Base-by-base conservation (phyloP, 192 early-diverging fungal species). In the Coemansia interrupta region DNA sequence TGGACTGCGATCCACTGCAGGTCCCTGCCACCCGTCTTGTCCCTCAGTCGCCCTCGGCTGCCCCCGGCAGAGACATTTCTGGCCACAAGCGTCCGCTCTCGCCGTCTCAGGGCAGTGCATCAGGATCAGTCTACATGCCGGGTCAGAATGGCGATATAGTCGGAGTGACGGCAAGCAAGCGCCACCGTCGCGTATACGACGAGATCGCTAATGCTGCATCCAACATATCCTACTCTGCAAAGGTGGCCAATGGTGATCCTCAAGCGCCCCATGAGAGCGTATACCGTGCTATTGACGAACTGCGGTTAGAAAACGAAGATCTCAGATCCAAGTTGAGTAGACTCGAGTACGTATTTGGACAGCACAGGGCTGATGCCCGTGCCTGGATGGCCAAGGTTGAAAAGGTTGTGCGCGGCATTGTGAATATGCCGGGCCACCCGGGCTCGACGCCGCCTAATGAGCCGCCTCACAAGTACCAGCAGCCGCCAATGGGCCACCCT, bases 331-430 rank as follows among this genome's bases (percentile, higher is more conserved):
- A 71, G 45, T 41, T 78, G 49, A 46, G 61, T 7, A 60, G 55
- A 29, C 60, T 78, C 23, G 74, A 78, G 61, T 63, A 48, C 53
- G 22, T 49, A 6, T 54, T 78, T 42, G 62, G 41, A 29, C 68
- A 78, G 61, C 64, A 78, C 49, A 57, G 58, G 55, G 45, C 56
- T 19, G 74, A 78, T 38, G 50, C 71, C 17, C 68, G 56, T 28
- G 39, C 49, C 6, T 78, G 74, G 74, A 78, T 78, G 74, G 13
- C 56, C 40, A 63, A 58, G 54, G 44, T 78, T 11, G 74, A 78
- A 38, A 63, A 43, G 36, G 55, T 47, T 24, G 26, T 75, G 20
- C 73, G 50, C 19, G 32, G 47, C 12, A 39, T 24, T 20, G 20
- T 26, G 10, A n/a, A 24, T 4, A 26, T 40, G 2, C 7, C 58